These are phyloP conservation scores for Lunularia cruciata DNA, from an alignment of 225 moss, liverwort and hornwort species.

Conservation along the genomic window DNA sequence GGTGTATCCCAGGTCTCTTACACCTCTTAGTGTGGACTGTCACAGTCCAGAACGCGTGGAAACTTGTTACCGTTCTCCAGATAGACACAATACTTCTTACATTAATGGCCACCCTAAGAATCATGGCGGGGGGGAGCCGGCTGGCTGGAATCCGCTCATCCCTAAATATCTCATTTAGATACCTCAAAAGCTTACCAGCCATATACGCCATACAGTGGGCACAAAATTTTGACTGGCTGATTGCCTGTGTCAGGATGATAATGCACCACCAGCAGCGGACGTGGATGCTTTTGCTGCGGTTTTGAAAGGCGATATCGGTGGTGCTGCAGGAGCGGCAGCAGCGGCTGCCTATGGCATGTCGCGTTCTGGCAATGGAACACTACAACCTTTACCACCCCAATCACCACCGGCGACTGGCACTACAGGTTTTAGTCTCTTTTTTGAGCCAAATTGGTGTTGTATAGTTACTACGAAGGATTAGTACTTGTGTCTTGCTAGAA, in stretches of 20 bases:
- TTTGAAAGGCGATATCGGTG: constrained; percentile 86
- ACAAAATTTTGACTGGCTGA: too few relatives aligned
- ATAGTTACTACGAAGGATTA: neutral
- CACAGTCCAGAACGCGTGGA: too few relatives aligned
- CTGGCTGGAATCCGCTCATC: too few relatives aligned
- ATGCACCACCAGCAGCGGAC: constrained; percentile 53
- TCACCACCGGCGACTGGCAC: constrained; percentile 25
- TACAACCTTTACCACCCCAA: constrained; percentile 31
- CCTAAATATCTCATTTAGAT: too few relatives aligned
- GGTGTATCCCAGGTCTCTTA: too few relatives aligned
- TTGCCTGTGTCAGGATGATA: constrained; percentile 46
- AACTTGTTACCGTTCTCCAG: too few relatives aligned
- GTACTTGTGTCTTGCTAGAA: neutral
- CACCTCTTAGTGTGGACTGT: too few relatives aligned
- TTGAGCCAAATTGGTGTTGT: neutral
- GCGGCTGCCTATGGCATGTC: constrained; percentile 69
- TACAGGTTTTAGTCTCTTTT: constrained; percentile 30
- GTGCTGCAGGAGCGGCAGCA: constrained; percentile 49
- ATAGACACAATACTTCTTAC: too few relatives aligned
- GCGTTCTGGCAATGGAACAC: constrained; percentile 63
- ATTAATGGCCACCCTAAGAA: too few relatives aligned
- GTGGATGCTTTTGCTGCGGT: constrained; percentile 68
- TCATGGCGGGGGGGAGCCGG: too few relatives aligned
- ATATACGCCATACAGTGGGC: too few relatives aligned
- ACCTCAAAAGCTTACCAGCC: too few relatives aligned